Evolutionary conservation across 331 rosid genomes (phyloP).

Genomic region (Ulmus americana): DNA sequence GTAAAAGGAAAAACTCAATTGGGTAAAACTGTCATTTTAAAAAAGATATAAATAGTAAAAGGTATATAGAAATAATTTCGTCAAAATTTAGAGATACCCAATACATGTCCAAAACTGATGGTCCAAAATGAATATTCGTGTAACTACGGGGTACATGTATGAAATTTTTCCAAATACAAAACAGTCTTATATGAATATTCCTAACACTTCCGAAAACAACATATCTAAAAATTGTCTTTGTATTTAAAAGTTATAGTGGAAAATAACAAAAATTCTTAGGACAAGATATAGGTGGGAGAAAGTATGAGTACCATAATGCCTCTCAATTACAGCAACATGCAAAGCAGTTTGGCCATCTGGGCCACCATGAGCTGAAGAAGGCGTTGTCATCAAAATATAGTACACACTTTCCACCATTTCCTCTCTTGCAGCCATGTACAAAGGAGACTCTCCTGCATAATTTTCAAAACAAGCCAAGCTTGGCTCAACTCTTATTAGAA

Average conservation of each 20-base stretch:
- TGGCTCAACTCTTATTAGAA: neutral
- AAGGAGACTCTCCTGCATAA: slow-evolving; percentile 4
- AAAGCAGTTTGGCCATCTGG: slow-evolving; percentile 9
- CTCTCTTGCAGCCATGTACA: slow-evolving; percentile 15
- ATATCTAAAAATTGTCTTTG: neutral
- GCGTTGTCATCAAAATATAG: neutral
- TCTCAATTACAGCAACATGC: slow-evolving; percentile 14
- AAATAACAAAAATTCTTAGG: neutral
- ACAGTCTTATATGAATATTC: too few species aligned
- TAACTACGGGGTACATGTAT: too few species aligned
- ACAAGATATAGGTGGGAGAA: neutral
- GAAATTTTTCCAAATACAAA: too few species aligned
- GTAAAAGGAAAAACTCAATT: too few species aligned
- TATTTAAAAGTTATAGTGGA: neutral
- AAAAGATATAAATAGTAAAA: too few species aligned
- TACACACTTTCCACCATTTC: neutral
- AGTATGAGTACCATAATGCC: slow-evolving; percentile 5
- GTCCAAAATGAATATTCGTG: too few species aligned
- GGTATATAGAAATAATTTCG: too few species aligned
- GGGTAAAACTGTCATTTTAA: too few species aligned
- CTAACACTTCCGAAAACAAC: too few species aligned
- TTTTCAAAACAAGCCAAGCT: slow-evolving; percentile 7
- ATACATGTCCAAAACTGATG: too few species aligned
- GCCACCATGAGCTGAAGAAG: slow-evolving; percentile 8
- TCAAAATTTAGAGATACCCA: too few species aligned